These are phyloP conservation scores for Gastrolobium villosum DNA, from an alignment of 306 rosid genomes.

Conservation along the genomic window DNA sequence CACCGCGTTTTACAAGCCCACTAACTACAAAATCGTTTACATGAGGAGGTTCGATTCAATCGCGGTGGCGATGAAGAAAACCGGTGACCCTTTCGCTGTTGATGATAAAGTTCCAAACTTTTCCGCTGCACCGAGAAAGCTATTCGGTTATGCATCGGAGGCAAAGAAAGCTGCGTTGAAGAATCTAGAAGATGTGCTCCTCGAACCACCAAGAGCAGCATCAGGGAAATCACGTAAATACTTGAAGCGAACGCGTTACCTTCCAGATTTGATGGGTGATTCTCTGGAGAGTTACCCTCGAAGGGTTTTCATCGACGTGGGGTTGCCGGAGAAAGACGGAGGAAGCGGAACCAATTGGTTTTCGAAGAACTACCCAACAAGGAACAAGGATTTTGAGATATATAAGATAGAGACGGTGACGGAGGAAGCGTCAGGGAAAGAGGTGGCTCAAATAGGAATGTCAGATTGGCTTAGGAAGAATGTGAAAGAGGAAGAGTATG, in stretches of 20 bases:
- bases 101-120: not conserved
- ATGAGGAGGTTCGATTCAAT: conserved; percentile 51
- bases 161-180: conserved; percentile 73
- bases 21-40: conserved; percentile 57
- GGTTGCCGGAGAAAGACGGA: conserved; percentile 60
- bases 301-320: conserved; percentile 76
- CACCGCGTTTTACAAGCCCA: conserved; percentile 35
- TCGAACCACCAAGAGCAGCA: conserved; percentile 82
- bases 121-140: conserved; percentile 49
- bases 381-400: conserved; percentile 76
- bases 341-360: conserved; percentile 71
- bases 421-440: conserved; percentile 47
- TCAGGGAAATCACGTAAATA: conserved; percentile 68
- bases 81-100: not conserved
- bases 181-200: conserved; percentile 77
- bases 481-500: conserved; percentile 80
- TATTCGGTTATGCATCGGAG: conserved; percentile 43
- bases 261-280: conserved; percentile 85
- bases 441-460: conserved; percentile 55
- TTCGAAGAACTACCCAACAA: conserved; percentile 63
- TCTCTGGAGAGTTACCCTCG: conserved; percentile 73
- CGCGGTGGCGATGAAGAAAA: conserved; percentile 65
- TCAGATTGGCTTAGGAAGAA: conserved; percentile 76
- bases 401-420: conserved; percentile 65
- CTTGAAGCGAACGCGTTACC: conserved; percentile 62